Evolutionary conservation across 192 early-diverging fungal genomes (phyloP).

Genomic region (Coemansia sp.): DNA sequence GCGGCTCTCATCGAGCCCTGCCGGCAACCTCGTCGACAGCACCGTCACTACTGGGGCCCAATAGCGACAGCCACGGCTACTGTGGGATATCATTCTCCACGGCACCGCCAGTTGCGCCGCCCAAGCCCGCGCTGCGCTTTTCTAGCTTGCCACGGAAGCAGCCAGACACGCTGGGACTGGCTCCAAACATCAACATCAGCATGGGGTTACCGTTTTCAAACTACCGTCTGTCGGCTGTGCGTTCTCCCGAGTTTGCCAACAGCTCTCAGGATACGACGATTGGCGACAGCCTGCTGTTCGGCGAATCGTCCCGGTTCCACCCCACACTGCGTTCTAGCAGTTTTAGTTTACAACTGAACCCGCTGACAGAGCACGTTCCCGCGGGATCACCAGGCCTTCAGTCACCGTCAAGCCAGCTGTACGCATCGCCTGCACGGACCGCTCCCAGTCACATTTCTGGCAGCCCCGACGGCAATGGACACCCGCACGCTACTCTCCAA

Average conservation of each 20-base stretch:
- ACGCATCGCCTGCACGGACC: not conserved
- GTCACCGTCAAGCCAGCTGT: not conserved
- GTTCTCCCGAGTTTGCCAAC: slow-evolving; percentile 4
- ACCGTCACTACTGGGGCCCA: not conserved
- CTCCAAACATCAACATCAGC: too few relatives aligned
- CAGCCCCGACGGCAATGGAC: not conserved
- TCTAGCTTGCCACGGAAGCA: not conserved
- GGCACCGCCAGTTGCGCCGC: not conserved
- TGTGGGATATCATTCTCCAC: not conserved
- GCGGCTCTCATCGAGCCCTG: not conserved
- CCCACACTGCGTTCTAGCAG: slow-evolving; percentile 15
- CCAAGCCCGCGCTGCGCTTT: not conserved
- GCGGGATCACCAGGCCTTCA: not conserved
- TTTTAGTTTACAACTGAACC: not conserved
- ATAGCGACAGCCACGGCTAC: not conserved
- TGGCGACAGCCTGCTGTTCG: not conserved
- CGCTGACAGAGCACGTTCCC: not conserved
- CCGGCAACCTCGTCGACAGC: slow-evolving; percentile 3
- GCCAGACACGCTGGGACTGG: not conserved
- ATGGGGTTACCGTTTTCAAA: slow-evolving; percentile 14
- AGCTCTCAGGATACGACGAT: not conserved
- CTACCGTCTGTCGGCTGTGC: slow-evolving; percentile 24
- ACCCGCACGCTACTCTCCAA: not conserved
- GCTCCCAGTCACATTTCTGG: not conserved
- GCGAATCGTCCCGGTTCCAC: not conserved